Conservation (phyloP, 2,329 filamentous ascomycete species). For the Epichloe gansuensis region DNA sequence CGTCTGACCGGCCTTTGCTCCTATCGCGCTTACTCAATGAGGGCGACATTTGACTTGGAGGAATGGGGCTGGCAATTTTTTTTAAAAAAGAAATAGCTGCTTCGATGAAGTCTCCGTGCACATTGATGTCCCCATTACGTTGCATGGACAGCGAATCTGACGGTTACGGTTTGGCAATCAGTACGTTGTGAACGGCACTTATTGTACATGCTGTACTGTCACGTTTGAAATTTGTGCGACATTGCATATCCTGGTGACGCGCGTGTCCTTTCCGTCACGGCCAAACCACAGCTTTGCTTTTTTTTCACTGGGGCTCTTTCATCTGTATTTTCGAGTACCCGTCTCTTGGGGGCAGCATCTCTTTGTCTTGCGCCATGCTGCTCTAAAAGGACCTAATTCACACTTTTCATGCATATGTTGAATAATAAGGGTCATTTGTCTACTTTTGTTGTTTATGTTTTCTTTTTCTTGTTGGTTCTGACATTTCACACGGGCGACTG, state of each 20-base stretch:
- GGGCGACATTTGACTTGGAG: too few relatives aligned
- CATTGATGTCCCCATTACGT: not conserved
- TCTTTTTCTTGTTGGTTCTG: conserved; percentile 8
- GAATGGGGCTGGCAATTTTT: too few relatives aligned
- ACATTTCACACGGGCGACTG: not conserved
- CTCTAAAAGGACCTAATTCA: conserved; percentile 16
- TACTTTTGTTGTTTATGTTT: conserved; percentile 11
- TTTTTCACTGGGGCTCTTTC: conserved; percentile 17
- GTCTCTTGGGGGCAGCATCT: not conserved
- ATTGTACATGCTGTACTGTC: not conserved
- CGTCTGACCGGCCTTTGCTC: too few relatives aligned
- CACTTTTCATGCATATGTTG: conserved; percentile 16
- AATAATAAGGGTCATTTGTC: conserved; percentile 13
- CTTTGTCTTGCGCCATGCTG: conserved; percentile 11
- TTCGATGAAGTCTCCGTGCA: not conserved
- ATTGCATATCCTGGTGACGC: conserved; percentile 6
- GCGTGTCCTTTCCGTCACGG: conserved; percentile 13
- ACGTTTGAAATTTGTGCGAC: not conserved
- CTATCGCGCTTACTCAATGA: too few relatives aligned
- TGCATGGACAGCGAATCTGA: not conserved
- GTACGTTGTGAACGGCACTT: not conserved
- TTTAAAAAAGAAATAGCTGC: too few relatives aligned
- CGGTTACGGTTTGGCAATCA: not conserved
- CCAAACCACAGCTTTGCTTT: conserved; percentile 14
- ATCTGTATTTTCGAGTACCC: conserved; percentile 13